Evolutionary conservation across 805 yeast genomes (phyloP).

Genomic region (Kodamaea kaohsiungensis): DNA sequence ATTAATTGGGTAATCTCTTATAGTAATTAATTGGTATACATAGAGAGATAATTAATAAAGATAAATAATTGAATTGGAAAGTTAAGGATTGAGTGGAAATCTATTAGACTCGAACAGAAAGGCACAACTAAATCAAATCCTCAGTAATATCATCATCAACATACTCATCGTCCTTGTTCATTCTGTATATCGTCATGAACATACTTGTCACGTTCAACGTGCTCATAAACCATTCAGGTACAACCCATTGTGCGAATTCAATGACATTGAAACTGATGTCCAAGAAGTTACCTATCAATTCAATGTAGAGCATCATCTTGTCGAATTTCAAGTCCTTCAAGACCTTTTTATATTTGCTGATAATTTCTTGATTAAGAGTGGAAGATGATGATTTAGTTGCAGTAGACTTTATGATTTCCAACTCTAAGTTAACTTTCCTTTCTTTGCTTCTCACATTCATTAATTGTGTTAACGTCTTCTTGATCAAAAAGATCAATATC

Average conservation of each 20-base stretch:
- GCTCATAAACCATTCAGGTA: conserved; percentile 46
- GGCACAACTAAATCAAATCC: conserved; percentile 19
- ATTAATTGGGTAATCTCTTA: too few species aligned
- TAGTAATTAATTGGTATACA: too few species aligned
- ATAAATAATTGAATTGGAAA: neutral
- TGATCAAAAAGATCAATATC: conserved; percentile 39
- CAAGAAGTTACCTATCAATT: conserved; percentile 42
- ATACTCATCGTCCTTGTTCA: conserved; percentile 50
- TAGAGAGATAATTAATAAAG: too few species aligned
- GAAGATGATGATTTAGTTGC: conserved; percentile 16
- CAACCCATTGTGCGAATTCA: conserved; percentile 35
- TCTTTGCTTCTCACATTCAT: conserved; percentile 41
- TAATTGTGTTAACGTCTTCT: conserved; percentile 44
- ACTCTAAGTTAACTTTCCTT: conserved; percentile 37
- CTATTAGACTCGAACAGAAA: neutral
- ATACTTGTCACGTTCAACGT: conserved; percentile 41
- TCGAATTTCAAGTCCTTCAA: conserved; percentile 44
- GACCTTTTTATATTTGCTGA: conserved; percentile 38
- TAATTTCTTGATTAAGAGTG: conserved; percentile 22
- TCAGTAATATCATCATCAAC: conserved; percentile 44
- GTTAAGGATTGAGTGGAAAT: too few species aligned
- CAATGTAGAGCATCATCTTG: conserved; percentile 41
- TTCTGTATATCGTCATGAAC: conserved; percentile 49
- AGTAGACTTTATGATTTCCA: conserved; percentile 27
- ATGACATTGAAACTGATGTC: conserved; percentile 42